Evolutionary conservation across 1,284 basidiomycete species (phyloP), one percentile per base, ranked within the genome.

Genomic region (Malassezia pachydermatis): DNA sequence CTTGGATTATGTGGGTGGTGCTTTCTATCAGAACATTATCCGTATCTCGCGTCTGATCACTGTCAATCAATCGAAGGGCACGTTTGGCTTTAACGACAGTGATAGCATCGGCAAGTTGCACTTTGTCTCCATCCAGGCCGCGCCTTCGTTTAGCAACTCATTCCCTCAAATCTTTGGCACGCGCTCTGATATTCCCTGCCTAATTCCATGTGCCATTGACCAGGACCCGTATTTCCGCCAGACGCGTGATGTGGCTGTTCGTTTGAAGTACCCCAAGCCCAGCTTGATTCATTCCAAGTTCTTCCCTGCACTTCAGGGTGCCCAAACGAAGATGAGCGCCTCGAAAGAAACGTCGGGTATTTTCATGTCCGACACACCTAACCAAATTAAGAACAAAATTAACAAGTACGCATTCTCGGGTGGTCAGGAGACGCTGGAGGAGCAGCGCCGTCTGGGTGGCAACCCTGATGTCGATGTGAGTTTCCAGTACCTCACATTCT

Each of bases 81-180:
- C 90, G 0, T 98, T 98, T 70, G 94, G 94, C 5, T 98, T 98
- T 77, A 82, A 77, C 55, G 92, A 69, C 30, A 59, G 88, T 28
- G 94, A 98, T 75, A 96, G 94, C 74, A 88, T 96, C 60, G 94
- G 94, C 57, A 98, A 96, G 76, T 81, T 88, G 55, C 92, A 98
- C 76, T 99, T 99, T 73, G 88, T 86, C 30, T 80, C 94, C n/a
- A 82, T 99, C 59, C 94, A 99, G 75, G 88, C 92, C 10, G 83
- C 90, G 2, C 90, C 94, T 0, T 86, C 89, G 16, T 98, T 99
- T 78, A 90, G 87, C 63, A 95, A 89, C 75, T 95, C 90, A 20
- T 98, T 98, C 78, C 92, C 94, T 9, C 88, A 98, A 60, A 98
- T 99, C 66, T 99, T 90, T 67, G 90, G 90, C 56, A 78, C 80